Conservation (phyloP, 2,329 filamentous ascomycete species). For the Claviceps arundinis region DNA sequence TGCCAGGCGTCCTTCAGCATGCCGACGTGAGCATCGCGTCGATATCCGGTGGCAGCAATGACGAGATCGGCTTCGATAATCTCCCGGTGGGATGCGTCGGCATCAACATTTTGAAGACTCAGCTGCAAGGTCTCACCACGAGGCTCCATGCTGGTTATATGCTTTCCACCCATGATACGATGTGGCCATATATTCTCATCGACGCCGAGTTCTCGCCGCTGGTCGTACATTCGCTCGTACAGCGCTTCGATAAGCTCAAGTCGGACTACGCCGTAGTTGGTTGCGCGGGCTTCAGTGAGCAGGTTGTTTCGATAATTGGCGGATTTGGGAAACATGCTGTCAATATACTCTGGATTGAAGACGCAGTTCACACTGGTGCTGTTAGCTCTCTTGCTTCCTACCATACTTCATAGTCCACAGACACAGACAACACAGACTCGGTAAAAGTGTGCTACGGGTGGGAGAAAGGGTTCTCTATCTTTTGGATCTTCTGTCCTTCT, state of each 20-base stretch:
- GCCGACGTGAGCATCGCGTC: conserved; percentile 61
- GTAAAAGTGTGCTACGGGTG: no score
- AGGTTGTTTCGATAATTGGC: conserved; percentile 45
- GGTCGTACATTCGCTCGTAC: conserved; percentile 78
- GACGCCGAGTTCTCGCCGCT: conserved; percentile 54
- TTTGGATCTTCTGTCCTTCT: not conserved
- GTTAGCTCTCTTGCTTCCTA: not conserved
- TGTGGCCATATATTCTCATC: conserved; percentile 70
- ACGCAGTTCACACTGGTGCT: conserved; percentile 72
- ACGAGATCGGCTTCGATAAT: conserved; percentile 64
- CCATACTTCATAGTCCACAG: not conserved
- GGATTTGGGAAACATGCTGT: conserved; percentile 58
- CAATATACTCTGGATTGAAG: conserved; percentile 79
- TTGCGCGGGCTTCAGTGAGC: conserved; percentile 60
- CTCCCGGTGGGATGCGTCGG: conserved; percentile 35
- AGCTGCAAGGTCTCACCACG: conserved; percentile 41
- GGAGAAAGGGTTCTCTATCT: not conserved
- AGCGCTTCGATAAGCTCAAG: conserved; percentile 81
- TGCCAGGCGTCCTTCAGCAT: conserved; percentile 56
- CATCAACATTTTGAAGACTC: conserved; percentile 36
- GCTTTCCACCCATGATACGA: conserved; percentile 58
- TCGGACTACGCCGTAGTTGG: conserved; percentile 90
- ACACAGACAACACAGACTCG: not conserved
- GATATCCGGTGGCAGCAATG: conserved; percentile 80
- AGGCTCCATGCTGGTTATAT: conserved; percentile 48